Evolutionary conservation across 2,329 filamentous ascomycete species (phyloP), one percentile per base, ranked within the genome.

Genomic region (Calonectria pseudoreteaudii): DNA sequence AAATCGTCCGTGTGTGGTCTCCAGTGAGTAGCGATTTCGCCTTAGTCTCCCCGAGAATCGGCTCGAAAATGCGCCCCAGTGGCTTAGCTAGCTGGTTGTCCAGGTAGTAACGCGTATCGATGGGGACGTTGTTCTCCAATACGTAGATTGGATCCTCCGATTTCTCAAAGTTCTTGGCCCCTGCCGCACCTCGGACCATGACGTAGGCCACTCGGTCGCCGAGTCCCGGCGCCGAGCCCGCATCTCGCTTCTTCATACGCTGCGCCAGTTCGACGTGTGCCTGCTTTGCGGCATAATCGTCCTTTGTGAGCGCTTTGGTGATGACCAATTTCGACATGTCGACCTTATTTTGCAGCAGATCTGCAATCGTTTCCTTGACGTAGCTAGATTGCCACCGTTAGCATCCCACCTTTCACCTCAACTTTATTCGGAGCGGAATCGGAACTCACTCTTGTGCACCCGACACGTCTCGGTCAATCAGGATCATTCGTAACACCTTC

Each of bases 301-400:
- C 91, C 84, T 99, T 99, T 18, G 96, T 94, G 28, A 99, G 89
- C 0, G 97, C 97, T 86, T 99, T 99, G 34, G 97, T 99, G 82
- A 99, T 99, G 83, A 99, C 97, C 23, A 99, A 93, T 85, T 99
- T 98, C 47, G 96, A 98, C 94, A 99, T 98, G 86, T 99, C 97
- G 80, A 99, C 90, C 85, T 98, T 98, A 88, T 99, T 99, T 83
- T 98, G 97, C 49, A 99, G 88, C 23, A 99, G 90, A 82, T 98
- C 95, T 11, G 97, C 94, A 82, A 99, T 99, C 56, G 94, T 98
- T 76, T 97, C 92, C 85, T 98, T 98, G 85, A 99, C 97, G 81
- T 98, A 98, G 77, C 95, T 98, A 80, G 20, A 41, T 66, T 77
- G 70, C 66, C 65, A 82, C 89, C 82, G 89, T 87, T 79, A 83